Evolutionary conservation across 2,329 filamentous ascomycete species (phyloP).

Genomic region (Paecilomyces variotii): DNA sequence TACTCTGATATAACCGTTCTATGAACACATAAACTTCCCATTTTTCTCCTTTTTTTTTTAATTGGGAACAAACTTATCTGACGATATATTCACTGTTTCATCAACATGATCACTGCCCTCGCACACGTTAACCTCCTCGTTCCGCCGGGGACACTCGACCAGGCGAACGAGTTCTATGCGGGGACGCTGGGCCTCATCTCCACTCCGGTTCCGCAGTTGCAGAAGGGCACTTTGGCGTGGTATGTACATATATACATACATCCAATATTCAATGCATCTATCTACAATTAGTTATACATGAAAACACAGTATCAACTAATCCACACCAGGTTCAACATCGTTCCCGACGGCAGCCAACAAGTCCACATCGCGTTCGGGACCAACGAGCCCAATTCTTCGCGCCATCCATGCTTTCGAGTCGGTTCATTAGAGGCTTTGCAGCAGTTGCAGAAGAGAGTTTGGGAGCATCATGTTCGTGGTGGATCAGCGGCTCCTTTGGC

Average conservation of each 20-base stretch:
- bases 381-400: conserved; percentile 34
- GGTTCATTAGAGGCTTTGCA: conserved; percentile 41
- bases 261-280: background rate
- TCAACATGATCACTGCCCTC: conserved; percentile 44
- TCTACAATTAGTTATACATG: background rate
- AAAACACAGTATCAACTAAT: conserved; percentile 7
- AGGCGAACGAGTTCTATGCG: conserved; percentile 49
- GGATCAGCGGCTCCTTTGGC: conserved; percentile 44
- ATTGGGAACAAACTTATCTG: background rate
- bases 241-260: conserved; percentile 19
- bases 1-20: no score
- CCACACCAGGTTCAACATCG: conserved; percentile 46
- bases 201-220: conserved; percentile 45
- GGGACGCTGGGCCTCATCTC: conserved; percentile 48
- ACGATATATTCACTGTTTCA: background rate
- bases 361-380: conserved; percentile 46
- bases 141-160: conserved; percentile 43
- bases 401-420: conserved; percentile 54
- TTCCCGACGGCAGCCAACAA: conserved; percentile 44
- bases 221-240: conserved; percentile 48
- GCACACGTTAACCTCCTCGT: conserved; percentile 55
- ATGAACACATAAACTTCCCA: background rate
- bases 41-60: background rate
- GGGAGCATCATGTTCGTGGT: conserved; percentile 43
- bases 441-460: conserved; percentile 42